Evolutionary conservation across 106 monocot species (phyloP).

Genomic region (Allium sativum): DNA sequence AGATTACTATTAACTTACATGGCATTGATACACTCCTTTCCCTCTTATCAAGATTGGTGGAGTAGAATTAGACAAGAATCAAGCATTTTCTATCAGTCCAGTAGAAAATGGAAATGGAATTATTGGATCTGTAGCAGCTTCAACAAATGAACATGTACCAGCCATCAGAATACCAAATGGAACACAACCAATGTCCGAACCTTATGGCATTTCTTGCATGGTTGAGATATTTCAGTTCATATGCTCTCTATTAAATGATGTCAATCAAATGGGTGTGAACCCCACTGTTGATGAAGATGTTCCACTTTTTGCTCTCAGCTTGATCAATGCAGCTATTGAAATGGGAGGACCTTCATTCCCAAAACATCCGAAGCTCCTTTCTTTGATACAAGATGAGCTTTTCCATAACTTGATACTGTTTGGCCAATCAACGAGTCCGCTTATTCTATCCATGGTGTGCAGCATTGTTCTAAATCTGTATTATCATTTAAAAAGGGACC

Average conservation of each 20-base stretch:
- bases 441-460: slow-evolving; percentile 80
- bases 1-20: too few relatives aligned
- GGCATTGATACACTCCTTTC: not conserved
- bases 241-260: slow-evolving; percentile 71
- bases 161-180: slow-evolving; percentile 22
- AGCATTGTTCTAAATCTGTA: slow-evolving; percentile 87
- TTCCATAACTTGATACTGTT: slow-evolving; percentile 85
- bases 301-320: slow-evolving; percentile 81
- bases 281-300: slow-evolving; percentile 83
- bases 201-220: slow-evolving; percentile 82
- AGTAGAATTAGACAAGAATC: slow-evolving; percentile 28
- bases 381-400: slow-evolving; percentile 76
- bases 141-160: not conserved
- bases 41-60: slow-evolving; percentile 33
- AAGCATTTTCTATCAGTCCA: slow-evolving; percentile 42
- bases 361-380: slow-evolving; percentile 59
- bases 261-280: slow-evolving; percentile 56
- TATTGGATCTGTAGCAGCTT: slow-evolving; percentile 10
- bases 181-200: slow-evolving; percentile 28
- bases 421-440: slow-evolving; percentile 80
- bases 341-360: slow-evolving; percentile 53
- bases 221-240: slow-evolving; percentile 88
- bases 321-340: slow-evolving; percentile 86
- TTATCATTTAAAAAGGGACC: slow-evolving; percentile 53
- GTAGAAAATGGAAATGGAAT: slow-evolving; percentile 57